phyloP scores from a whole-genome alignment of 2,329 filamentous ascomycete genomes.

The Emmonsia crescens region DNA sequence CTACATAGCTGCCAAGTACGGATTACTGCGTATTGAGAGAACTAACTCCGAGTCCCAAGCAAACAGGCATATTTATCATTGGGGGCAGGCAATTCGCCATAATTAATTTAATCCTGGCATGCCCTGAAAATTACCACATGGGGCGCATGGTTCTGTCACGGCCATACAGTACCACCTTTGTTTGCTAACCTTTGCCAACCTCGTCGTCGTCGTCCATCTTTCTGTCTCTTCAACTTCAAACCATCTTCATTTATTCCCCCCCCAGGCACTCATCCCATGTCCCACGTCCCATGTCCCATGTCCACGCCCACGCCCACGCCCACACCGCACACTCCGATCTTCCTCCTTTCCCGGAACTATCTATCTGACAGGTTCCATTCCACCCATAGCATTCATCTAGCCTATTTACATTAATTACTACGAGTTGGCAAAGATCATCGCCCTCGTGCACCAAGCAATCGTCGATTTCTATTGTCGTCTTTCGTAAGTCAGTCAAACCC shows the following conservation, averaged over 20 bases:
- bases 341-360: background rate
- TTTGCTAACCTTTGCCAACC: background rate
- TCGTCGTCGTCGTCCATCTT: background rate
- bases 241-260: background rate
- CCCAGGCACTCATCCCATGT: background rate
- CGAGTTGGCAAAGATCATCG: background rate
- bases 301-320: background rate
- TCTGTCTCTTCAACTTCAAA: background rate
- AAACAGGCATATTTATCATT: no score
- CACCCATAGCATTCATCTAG: background rate
- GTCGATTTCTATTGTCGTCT: background rate
- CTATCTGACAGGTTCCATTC: background rate
- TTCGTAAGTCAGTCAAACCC: background rate
- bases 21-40: no score
- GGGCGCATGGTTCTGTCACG: background rate
- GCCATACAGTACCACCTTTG: background rate
- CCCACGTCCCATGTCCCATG: background rate
- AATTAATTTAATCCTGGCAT: no score
- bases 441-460: background rate
- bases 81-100: no score
- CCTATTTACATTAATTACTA: background rate
- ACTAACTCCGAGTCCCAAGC: no score
- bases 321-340: background rate
- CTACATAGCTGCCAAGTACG: no score
- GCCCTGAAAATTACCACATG: background rate